These are phyloP conservation scores for Tulasnella sp. DNA, from an alignment of 768 basidiomycete genomes.

Conservation along the genomic window DNA sequence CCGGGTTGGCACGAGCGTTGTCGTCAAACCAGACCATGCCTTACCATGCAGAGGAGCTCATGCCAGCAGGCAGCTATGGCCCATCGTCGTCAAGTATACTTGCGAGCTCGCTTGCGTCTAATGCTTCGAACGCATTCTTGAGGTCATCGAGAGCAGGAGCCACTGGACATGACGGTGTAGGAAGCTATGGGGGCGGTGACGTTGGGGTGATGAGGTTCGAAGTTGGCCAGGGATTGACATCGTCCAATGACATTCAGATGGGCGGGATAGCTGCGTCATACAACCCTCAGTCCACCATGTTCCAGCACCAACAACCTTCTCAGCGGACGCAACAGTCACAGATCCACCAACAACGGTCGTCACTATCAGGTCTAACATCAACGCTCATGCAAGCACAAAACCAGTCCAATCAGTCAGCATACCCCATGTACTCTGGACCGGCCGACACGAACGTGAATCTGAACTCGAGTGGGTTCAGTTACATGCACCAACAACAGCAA, in stretches of 20 bases:
- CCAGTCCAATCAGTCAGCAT: background rate
- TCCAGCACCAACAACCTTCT: background rate
- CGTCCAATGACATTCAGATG: background rate
- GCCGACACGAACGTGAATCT: constrained; percentile 29
- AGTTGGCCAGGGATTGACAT: background rate
- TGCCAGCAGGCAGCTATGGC: constrained; percentile 5
- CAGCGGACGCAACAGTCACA: background rate
- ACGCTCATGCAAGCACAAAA: background rate
- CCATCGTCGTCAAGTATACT: constrained; percentile 8
- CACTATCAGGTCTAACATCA: constrained; percentile 6
- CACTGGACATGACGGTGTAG: background rate
- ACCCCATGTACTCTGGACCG: constrained; percentile 9
- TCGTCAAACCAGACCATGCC: constrained; percentile 38
- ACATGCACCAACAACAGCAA: constrained; percentile 18
- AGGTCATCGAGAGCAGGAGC: constrained; percentile 2
- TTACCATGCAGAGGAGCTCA: constrained; percentile 35
- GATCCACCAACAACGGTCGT: constrained; percentile 5
- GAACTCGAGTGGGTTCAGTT: constrained; percentile 46
- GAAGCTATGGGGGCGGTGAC: background rate
- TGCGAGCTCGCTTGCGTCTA: background rate
- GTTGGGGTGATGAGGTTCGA: background rate
- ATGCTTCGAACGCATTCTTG: constrained; percentile 14
- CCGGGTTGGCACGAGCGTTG: background rate
- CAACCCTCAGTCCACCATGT: constrained; percentile 3
- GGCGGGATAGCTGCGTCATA: constrained; percentile 2